A percentile compares a stretch with the other conserved stretches of the same genome.
These are phyloP conservation scores for Ilex aquifolium DNA, from an alignment of 257 asterid genomes.

Conservation along the genomic window DNA sequence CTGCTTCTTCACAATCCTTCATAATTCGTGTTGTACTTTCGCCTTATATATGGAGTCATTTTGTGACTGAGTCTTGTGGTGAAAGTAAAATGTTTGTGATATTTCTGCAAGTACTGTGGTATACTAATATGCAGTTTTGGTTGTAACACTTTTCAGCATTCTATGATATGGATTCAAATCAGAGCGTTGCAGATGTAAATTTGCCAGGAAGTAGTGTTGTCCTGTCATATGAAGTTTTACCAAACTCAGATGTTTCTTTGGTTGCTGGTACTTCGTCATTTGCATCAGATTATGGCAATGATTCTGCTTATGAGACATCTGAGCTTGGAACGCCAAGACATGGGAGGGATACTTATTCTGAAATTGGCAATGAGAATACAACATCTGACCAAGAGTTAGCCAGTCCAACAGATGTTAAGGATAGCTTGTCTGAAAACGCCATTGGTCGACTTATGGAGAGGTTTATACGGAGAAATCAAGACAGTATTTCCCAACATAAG, in stretches of 20 bases:
- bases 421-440: conserved; percentile 1
- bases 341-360: conserved; percentile 14
- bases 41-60: too few species aligned
- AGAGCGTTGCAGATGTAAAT: conserved; percentile 19
- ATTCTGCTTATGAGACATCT: conserved; percentile 33
- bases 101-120: too few species aligned
- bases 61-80: not conserved
- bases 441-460: too few species aligned
- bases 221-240: conserved; percentile 29
- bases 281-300: conserved; percentile 26
- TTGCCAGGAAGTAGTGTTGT: conserved; percentile 23
- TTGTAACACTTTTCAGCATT: conserved; percentile 41
- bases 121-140: conserved; percentile 1
- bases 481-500: too few species aligned
- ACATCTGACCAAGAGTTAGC: conserved; percentile 13
- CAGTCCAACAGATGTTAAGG: conserved; percentile 17
- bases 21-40: not conserved
- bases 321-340: conserved; percentile 24
- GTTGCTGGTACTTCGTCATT: conserved; percentile 27
- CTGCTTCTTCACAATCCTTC: not conserved
- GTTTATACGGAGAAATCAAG: too few species aligned
- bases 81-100: too few species aligned
- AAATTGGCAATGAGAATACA: conserved; percentile 18
- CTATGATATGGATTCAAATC: conserved; percentile 28
- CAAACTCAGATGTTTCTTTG: conserved; percentile 27